Evolutionary conservation across 768 basidiomycete species (phyloP), one percentile per base, ranked within the genome.

Genomic region (Hemileccinum rubropunctum): DNA sequence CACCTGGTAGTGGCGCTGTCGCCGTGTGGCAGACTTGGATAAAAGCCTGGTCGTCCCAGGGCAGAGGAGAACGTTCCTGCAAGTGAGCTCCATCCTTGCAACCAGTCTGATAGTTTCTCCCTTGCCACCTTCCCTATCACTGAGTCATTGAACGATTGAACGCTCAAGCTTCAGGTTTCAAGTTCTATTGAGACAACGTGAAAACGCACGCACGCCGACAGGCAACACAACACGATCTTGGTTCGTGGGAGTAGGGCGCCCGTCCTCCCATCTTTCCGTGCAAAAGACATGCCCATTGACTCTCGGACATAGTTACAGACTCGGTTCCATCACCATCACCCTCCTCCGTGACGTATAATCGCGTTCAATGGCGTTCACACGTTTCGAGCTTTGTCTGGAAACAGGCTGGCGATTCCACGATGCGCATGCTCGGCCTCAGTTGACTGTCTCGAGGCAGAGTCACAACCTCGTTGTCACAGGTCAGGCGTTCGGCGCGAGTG

Each of bases 1-100:
- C 61, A 58, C 61, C 62, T 62, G 61, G 51, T 42, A 61, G 52
- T 63, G 61, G 61, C 61, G 42, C 57, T 57, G 58, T 60, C 47
- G 20, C 42, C 55, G 55, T 62, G 61, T 53, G 61, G 61, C 61
- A 63, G 52, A 13, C 20, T 42, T 35, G 58, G 51, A 62, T 64
- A 62, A 62, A 55, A 36, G 48, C 48, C 45, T 36, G 30, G 37
- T 17, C 41, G 10, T 37, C 35, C 48, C 46, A 43, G 27, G 39
- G 20, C 26, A 35, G 26, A 30, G 55, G 23, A 42, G 48, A 35
- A 12, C 52, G 37, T 18, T 35, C 32, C 33, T 48, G 35, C 49
- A 48, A 51, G 57, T 35, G 44, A 50, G 42, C 26, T 38, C 52
- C 52, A 56, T 15, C 53, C 26, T 35, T 39, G 15, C 26, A 33